phyloP scores from a whole-genome alignment of 139 green algal species.

The Closterium sp. region DNA sequence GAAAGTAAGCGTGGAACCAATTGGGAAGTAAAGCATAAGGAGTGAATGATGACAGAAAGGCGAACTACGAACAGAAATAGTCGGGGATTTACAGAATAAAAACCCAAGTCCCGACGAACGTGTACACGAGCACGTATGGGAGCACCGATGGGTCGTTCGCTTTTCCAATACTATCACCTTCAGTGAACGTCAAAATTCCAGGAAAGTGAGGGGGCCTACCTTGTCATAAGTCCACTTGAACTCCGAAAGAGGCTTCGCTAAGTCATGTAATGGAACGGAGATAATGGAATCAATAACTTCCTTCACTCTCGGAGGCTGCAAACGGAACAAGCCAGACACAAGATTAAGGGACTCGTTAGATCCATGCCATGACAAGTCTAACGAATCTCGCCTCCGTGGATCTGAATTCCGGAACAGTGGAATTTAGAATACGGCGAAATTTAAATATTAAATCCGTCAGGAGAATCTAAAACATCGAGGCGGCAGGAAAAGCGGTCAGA shows the following conservation, averaged over 20 bases:
- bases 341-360: background rate
- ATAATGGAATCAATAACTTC: background rate
- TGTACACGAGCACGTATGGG: background rate
- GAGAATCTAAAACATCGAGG: background rate
- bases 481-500: slow-evolving; percentile 8
- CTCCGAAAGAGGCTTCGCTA: background rate
- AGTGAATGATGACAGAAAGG: background rate
- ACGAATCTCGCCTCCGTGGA: background rate
- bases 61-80: background rate
- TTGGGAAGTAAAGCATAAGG: background rate
- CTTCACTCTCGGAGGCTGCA: slow-evolving; percentile 18
- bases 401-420: too few species aligned
- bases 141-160: background rate
- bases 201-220: background rate
- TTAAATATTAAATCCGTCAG: background rate
- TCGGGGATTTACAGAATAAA: background rate
- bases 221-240: slow-evolving; percentile 32
- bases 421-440: background rate
- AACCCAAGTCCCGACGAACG: background rate
- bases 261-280: background rate
- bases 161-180: background rate
- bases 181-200: background rate
- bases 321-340: background rate
- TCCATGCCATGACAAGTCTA: slow-evolving; percentile 9
- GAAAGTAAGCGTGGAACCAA: background rate